Percentiles rank a stretch among this genome's conserved stretches.
Conservation (phyloP, 176 grass and related monocot genomes). For the Tuctoria greenei region DNA sequence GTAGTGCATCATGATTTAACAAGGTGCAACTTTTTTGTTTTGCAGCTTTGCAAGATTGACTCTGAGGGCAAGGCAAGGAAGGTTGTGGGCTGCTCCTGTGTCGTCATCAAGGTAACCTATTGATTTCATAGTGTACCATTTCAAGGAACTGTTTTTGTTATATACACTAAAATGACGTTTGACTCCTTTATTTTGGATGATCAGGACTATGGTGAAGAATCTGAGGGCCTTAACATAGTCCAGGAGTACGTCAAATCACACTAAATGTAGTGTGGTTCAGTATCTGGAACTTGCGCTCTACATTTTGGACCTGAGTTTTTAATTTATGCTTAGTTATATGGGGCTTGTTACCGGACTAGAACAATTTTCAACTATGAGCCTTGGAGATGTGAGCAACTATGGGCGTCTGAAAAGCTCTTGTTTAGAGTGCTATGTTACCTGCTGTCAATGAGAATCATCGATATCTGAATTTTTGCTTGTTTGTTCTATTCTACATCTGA, state of each 20-base stretch:
- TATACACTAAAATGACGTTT: not conserved
- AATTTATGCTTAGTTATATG: constrained; percentile 25
- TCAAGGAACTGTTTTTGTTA: not conserved
- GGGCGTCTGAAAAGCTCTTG: constrained; percentile 13
- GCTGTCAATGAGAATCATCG: constrained; percentile 19
- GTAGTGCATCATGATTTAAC: not conserved
- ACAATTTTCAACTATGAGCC: constrained; percentile 24
- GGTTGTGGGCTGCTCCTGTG: constrained; percentile 83
- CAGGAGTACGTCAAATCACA: constrained; percentile 79
- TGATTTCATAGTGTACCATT: not conserved
- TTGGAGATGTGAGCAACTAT: constrained; percentile 4
- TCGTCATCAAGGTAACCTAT: constrained; percentile 62
- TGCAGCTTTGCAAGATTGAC: constrained; percentile 71
- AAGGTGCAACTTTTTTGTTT: not conserved
- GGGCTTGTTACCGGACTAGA: constrained; percentile 13
- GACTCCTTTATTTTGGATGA: constrained; percentile 15
- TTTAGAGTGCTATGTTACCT: constrained; percentile 23
- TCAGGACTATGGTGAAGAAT: constrained; percentile 90
- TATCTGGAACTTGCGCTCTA: constrained; percentile 6
- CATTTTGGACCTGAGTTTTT: constrained; percentile 18
- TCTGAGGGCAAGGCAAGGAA: constrained; percentile 84
- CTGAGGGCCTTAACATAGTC: constrained; percentile 84
- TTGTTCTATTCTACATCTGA: not conserved
- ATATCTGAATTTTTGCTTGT: not conserved
- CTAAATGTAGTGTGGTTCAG: constrained; percentile 28